Percentiles rank a stretch among this genome's conserved stretches.
Conservation (phyloP, 176 grass and related monocot species). For the Pontederia crassipes region DNA sequence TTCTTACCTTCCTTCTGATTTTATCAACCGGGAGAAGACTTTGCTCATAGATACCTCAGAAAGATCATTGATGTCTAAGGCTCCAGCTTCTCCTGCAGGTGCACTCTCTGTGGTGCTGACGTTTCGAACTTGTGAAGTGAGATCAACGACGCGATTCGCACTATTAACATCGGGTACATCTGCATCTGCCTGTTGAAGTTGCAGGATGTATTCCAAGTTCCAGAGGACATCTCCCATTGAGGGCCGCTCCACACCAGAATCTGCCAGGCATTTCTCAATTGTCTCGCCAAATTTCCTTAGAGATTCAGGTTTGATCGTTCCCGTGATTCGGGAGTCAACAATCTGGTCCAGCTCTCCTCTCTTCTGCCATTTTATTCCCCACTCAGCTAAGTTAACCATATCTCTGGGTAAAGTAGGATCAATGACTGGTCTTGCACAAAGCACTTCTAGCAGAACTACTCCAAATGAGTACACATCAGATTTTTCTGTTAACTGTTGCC, state of each 20-base stretch:
- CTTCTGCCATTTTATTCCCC: constrained; percentile 13
- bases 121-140: constrained; percentile 12
- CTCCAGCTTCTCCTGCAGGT: neutral
- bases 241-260: constrained; percentile 8
- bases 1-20: constrained; percentile 10
- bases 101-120: neutral
- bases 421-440: constrained; percentile 16
- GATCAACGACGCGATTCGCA: constrained; percentile 4
- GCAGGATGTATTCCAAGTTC: constrained; percentile 13
- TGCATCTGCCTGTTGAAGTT: constrained; percentile 8
- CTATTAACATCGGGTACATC: neutral
- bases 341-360: constrained; percentile 9
- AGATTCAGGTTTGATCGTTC: constrained; percentile 9
- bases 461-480: constrained; percentile 17
- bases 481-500: constrained; percentile 10
- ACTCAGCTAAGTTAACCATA: constrained; percentile 17
- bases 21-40: constrained; percentile 13
- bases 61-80: neutral
- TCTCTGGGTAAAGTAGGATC: constrained; percentile 17
- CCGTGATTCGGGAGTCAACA: constrained; percentile 10
- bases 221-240: constrained; percentile 18
- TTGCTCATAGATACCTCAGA: constrained; percentile 4
- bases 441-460: constrained; percentile 17
- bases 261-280: constrained; percentile 16
- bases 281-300: constrained; percentile 13